Percentiles rank a stretch among this genome's conserved stretches.
These are phyloP conservation scores for Trichoderma breve DNA, from an alignment of 2,329 filamentous ascomycete genomes.

Conservation along the genomic window DNA sequence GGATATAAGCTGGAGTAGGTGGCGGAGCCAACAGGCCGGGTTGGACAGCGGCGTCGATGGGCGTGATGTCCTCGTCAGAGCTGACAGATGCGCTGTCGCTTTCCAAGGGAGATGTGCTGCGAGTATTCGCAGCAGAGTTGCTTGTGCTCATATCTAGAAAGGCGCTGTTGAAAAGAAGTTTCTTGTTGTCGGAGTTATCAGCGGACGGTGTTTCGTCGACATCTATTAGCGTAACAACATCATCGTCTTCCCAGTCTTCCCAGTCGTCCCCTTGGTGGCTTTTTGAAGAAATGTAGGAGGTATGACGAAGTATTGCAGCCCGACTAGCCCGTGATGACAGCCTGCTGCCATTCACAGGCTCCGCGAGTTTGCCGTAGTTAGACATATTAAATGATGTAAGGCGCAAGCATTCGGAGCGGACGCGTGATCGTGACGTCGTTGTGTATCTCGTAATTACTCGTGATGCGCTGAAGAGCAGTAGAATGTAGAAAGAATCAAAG, in stretches of 20 bases:
- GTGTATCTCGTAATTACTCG: neutral
- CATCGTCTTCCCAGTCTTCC: slow-evolving; percentile 55
- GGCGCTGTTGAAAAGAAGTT: neutral
- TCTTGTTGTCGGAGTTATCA: neutral
- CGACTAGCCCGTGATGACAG: slow-evolving; percentile 5
- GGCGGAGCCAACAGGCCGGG: slow-evolving; percentile 21
- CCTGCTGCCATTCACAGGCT: slow-evolving; percentile 16
- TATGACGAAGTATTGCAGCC: slow-evolving; percentile 23
- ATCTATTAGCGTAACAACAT: slow-evolving; percentile 41
- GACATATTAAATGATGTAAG: slow-evolving; percentile 20
- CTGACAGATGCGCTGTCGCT: slow-evolving; percentile 24
- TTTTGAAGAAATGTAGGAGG: slow-evolving; percentile 20
- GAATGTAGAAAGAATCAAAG: neutral
- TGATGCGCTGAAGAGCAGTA: neutral
- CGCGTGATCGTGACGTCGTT: slow-evolving; percentile 4
- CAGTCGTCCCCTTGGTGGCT: slow-evolving; percentile 42
- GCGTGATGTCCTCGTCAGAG: slow-evolving; percentile 9
- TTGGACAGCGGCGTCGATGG: neutral
- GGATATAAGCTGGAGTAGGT: slow-evolving; percentile 21
- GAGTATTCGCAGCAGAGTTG: slow-evolving; percentile 6
- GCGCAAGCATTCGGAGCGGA: neutral
- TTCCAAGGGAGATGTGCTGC: slow-evolving; percentile 6
- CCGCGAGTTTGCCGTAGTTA: slow-evolving; percentile 16
- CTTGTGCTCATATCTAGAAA: neutral
- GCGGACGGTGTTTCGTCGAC: slow-evolving; percentile 35